A percentile compares a stretch with the other conserved stretches of the same genome.
phyloP scores from a whole-genome alignment of 2,329 filamentous ascomycete species.

The Aureobasidium subglaciale region DNA sequence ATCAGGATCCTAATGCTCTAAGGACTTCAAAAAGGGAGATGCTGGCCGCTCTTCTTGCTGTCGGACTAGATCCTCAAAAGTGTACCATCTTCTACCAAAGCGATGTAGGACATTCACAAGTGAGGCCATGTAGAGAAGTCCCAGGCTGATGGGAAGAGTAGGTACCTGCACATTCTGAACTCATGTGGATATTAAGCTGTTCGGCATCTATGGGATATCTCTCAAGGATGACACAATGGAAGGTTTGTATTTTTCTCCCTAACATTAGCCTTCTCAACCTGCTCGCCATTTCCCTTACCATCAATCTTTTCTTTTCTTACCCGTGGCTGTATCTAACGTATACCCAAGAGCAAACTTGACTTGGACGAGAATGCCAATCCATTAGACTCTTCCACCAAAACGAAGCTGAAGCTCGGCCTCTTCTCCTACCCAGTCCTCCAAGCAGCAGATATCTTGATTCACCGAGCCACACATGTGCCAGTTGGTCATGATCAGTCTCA shows the following conservation, averaged over 20 bases:
- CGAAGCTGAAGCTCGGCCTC: conserved; percentile 71
- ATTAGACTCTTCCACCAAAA: conserved; percentile 46
- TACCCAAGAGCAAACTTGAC: conserved; percentile 58
- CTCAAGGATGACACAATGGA: conserved; percentile 99
- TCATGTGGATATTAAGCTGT: conserved; percentile 97
- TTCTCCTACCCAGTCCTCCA: conserved; percentile 90
- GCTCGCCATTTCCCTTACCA: too few species aligned
- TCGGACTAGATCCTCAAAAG: conserved; percentile 72
- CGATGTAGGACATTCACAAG: conserved; percentile 45
- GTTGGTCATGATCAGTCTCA: conserved; percentile 94
- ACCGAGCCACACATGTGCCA: conserved; percentile 85
- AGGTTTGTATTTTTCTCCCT: conserved; percentile 50
- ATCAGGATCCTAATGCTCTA: conserved; percentile 58
- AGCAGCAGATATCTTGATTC: conserved; percentile 40
- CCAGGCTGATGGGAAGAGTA: conserved; percentile 27
- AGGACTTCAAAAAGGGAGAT: conserved; percentile 62
- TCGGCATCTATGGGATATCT: conserved; percentile 87
- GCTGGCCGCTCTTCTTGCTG: conserved; percentile 72
- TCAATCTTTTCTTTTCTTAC: background rate
- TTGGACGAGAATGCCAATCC: conserved; percentile 52
- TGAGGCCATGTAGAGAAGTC: background rate
- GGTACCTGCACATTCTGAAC: conserved; percentile 73
- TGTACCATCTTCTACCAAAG: conserved; percentile 77
- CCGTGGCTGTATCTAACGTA: background rate
- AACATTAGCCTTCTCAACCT: too few species aligned